Percentiles rank a stretch among this genome's conserved stretches.
Evolutionary conservation across 169 alveolate genomes (phyloP).

Genomic region (Eimeria sp.): DNA sequence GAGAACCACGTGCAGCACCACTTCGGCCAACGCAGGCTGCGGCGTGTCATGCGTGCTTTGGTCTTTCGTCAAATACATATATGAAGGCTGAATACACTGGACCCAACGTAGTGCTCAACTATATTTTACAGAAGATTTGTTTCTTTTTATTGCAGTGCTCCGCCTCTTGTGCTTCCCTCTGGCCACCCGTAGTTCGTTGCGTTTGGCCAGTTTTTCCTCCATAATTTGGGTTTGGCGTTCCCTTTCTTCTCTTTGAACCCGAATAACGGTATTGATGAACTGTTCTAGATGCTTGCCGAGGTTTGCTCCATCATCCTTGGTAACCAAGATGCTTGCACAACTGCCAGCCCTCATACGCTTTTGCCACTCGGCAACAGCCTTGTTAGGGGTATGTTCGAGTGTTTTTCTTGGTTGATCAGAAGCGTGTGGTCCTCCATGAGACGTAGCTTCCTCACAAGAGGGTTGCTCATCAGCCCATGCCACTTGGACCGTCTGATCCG

Average conservation of each 20-base stretch:
- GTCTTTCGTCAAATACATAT: too few relatives aligned
- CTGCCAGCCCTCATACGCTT: slow-evolving; percentile 52
- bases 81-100: background rate
- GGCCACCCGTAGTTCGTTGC: slow-evolving; percentile 23
- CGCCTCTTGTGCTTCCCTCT: slow-evolving; percentile 18
- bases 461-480: background rate
- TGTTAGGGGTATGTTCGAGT: background rate
- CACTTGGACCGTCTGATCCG: background rate
- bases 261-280: background rate
- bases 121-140: background rate
- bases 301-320: slow-evolving; percentile 23
- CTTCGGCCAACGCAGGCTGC: background rate
- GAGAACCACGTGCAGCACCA: background rate
- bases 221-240: background rate
- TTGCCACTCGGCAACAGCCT: slow-evolving; percentile 62
- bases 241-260: slow-evolving; percentile 36
- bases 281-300: slow-evolving; percentile 25
- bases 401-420: background rate
- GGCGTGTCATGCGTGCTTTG: background rate
- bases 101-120: background rate
- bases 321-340: background rate
- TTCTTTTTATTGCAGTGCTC: background rate
- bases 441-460: background rate
- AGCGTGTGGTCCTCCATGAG: background rate
- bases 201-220: slow-evolving; percentile 16